A percentile compares a stretch with the other conserved stretches of the same genome.
Evolutionary conservation across 2,329 filamentous ascomycete genomes (phyloP).

Genomic region (Dichotomopilus funicola): DNA sequence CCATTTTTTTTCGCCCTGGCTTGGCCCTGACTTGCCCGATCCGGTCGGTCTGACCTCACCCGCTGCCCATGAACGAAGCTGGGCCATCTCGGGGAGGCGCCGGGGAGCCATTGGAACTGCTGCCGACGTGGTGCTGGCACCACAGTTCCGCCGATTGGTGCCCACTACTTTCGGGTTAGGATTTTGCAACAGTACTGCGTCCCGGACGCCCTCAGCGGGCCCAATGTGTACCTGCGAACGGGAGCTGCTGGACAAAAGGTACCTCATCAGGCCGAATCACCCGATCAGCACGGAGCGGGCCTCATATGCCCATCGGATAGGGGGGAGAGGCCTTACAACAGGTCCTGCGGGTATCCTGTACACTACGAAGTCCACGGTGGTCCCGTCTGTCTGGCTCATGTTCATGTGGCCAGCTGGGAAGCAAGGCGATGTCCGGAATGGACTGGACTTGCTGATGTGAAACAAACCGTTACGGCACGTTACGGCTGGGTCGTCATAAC

Average conservation of each 20-base stretch:
- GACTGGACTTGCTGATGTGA: background rate
- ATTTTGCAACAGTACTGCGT: conserved; percentile 6
- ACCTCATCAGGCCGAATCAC: too few species aligned
- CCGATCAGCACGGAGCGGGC: background rate
- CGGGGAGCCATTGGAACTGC: background rate
- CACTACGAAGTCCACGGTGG: too few species aligned
- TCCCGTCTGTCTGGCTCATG: too few species aligned
- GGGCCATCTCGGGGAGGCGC: conserved; percentile 1
- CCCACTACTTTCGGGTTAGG: background rate
- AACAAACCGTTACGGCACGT: background rate
- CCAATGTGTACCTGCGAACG: background rate
- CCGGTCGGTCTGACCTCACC: conserved; percentile 17
- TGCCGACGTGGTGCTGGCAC: background rate
- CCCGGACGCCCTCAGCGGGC: background rate
- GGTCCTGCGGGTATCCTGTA: background rate
- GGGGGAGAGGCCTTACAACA: background rate
- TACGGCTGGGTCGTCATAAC: background rate
- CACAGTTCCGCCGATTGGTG: conserved; percentile 7
- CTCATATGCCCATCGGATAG: background rate
- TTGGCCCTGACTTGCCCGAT: background rate
- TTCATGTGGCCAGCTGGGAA: too few species aligned
- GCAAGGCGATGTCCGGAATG: too few species aligned
- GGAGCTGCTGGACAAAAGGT: too few species aligned
- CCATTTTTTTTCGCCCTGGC: too few species aligned
- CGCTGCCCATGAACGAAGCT: conserved; percentile 14